phyloP scores from a whole-genome alignment of 2,329 filamentous ascomycete species.

The Aphanoascus verrucosus region DNA sequence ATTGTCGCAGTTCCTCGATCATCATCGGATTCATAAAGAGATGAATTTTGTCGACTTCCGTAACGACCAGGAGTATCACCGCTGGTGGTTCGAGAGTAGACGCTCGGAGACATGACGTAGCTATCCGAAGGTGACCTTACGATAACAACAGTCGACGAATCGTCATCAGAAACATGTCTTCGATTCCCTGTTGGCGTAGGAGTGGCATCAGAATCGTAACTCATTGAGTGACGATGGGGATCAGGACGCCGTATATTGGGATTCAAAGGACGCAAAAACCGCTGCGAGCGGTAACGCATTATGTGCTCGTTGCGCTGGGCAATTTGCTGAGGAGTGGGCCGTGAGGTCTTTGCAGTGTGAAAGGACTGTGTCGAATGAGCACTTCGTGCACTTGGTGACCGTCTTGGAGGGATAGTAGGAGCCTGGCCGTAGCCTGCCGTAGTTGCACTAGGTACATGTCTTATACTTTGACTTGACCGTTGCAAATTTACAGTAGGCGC shows the following conservation, averaged over 20 bases:
- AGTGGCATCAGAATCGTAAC: neutral
- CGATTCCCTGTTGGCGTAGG: slow-evolving; percentile 8
- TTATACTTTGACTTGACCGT: slow-evolving; percentile 9
- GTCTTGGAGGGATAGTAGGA: neutral
- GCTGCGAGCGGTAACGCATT: neutral
- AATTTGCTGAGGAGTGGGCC: slow-evolving; percentile 18
- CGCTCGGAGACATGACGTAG: slow-evolving; percentile 22
- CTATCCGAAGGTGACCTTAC: neutral
- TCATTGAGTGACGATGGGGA: neutral
- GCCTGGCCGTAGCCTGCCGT: neutral
- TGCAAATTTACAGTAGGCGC: slow-evolving; percentile 1
- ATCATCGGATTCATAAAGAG: slow-evolving; percentile 13
- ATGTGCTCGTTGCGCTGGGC: slow-evolving; percentile 19
- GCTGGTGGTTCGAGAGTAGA: slow-evolving; percentile 27
- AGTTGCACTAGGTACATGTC: slow-evolving; percentile 13
- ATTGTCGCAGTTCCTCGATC: slow-evolving; percentile 20
- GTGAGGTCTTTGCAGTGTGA: neutral
- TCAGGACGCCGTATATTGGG: neutral
- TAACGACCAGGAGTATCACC: slow-evolving; percentile 18
- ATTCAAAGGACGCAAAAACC: neutral
- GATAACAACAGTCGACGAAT: slow-evolving; percentile 15
- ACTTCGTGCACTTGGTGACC: slow-evolving; percentile 10
- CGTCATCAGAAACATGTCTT: slow-evolving; percentile 11
- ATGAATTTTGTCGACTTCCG: slow-evolving; percentile 2
- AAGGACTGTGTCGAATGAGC: slow-evolving; percentile 5